These are phyloP conservation scores for Jackrogersella multiformis DNA, from an alignment of 495 filamentous ascomycete genomes.

Conservation along the genomic window DNA sequence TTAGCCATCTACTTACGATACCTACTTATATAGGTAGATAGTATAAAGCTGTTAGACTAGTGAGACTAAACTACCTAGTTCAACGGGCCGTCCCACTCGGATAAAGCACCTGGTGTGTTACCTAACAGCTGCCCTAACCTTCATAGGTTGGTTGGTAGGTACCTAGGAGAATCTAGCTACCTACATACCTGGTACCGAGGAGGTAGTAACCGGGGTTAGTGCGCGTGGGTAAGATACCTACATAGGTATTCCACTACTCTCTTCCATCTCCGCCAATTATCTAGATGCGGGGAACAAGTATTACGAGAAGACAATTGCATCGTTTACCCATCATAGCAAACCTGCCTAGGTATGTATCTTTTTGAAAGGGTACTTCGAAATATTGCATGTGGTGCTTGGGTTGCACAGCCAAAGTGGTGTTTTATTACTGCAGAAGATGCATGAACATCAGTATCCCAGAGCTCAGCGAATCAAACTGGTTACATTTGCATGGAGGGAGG, in stretches of 20 bases:
- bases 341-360: slow-evolving; percentile 23
- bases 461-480: slow-evolving; percentile 14
- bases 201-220: not conserved
- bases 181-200: no score
- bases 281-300: slow-evolving; percentile 23
- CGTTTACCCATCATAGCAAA: not conserved
- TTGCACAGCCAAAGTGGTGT: slow-evolving; percentile 17
- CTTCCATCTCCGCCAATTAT: not conserved
- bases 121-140: slow-evolving; percentile 2
- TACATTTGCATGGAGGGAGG: not conserved
- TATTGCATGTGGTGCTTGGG: slow-evolving; percentile 12
- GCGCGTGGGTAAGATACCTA: slow-evolving; percentile 1
- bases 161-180: no score
- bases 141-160: no score
- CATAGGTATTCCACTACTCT: not conserved
- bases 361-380: slow-evolving; percentile 24
- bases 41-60: slow-evolving; percentile 11
- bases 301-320: slow-evolving; percentile 5
- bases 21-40: not conserved
- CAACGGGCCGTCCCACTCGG: slow-evolving; percentile 33
- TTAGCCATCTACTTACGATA: not conserved
- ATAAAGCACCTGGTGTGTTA: slow-evolving; percentile 6
- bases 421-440: slow-evolving; percentile 27
- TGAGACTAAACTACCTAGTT: slow-evolving; percentile 23
- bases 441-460: slow-evolving; percentile 17